Base-by-base conservation (phyloP, 1,284 basidiomycete species). In the Fereydounia khargensis region DNA sequence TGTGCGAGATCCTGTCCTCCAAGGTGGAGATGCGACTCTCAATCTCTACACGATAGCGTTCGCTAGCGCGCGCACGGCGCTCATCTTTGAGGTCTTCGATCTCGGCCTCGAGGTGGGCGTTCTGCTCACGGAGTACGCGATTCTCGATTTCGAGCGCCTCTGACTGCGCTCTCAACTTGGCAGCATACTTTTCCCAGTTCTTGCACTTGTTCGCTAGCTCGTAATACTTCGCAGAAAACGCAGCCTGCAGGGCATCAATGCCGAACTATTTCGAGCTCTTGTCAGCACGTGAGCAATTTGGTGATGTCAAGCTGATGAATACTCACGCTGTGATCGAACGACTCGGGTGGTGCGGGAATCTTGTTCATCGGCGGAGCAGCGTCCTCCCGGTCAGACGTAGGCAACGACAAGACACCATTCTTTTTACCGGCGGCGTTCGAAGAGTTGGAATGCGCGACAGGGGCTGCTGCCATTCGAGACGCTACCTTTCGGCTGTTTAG, bases 131-230 rank as follows among this genome's bases (percentile, higher is more conserved):
- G n/a, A 70, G 49, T 0, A 64, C 49, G 6, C 58, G 54, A 14
- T 60, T 54, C 41, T 70, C 67, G 13, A 56, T 50, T 19, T 59
- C 58, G 39, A 70, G 55, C 0, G 49, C 64, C 18, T 63, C 65
- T 17, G 55, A 37, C 43, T 68, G 61, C 6, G 67, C 65, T 19
- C 52, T 47, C 17, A 71, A 55, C 49, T 65, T 69, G 14, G 66
- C 58, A 2, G 67, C 58, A 32, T 63, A 70, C 28, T 40, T 48
- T 37, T 71, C 65, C 68, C 68, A 71, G n/a, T 51, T 53, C 27
- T 62, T 66, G 59, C 67, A 69, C 39, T 71, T 71, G 49, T 45
- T 47, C 10, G 62, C 57, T 3, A 64, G 50, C 43, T 65, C 61
- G 38, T 62, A 56, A 44, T 62, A 65, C 35, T 69, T 66, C 33